Evolutionary conservation across 257 asterid genomes (phyloP).

Genomic region (Nicotiana noctiflora): DNA sequence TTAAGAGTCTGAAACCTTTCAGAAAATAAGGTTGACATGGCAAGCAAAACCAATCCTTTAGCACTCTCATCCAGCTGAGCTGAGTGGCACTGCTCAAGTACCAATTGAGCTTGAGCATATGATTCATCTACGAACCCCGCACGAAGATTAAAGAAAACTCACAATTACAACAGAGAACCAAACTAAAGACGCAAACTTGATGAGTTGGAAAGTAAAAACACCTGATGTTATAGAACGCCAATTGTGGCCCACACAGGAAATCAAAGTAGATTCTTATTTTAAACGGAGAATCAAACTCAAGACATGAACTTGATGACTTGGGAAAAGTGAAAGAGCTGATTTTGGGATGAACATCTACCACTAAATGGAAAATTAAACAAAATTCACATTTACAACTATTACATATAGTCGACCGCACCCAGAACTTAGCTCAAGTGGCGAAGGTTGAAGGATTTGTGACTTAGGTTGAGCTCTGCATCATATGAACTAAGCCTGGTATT

Average conservation of each 20-base stretch:
- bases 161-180: neutral
- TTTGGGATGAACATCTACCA: neutral
- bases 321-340: neutral
- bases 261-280: neutral
- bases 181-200: neutral
- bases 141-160: neutral
- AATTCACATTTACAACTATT: neutral
- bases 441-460: too few relatives aligned
- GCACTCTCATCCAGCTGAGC: conserved; percentile 63
- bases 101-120: conserved; percentile 55
- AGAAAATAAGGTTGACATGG: conserved; percentile 68
- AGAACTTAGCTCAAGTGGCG: too few relatives aligned
- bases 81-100: conserved; percentile 84
- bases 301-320: neutral
- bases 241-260: neutral
- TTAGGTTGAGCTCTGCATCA: too few relatives aligned
- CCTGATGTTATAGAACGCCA: neutral
- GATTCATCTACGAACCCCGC: conserved; percentile 51
- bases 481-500: too few relatives aligned
- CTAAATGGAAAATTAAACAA: neutral
- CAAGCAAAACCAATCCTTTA: conserved; percentile 69
- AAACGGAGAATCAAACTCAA: neutral
- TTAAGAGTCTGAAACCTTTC: conserved; percentile 42
- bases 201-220: neutral
- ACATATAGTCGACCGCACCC: too few relatives aligned